Conservation (phyloP, 2,329 filamentous ascomycete genomes). For the Thielaviopsis euricoi region DNA sequence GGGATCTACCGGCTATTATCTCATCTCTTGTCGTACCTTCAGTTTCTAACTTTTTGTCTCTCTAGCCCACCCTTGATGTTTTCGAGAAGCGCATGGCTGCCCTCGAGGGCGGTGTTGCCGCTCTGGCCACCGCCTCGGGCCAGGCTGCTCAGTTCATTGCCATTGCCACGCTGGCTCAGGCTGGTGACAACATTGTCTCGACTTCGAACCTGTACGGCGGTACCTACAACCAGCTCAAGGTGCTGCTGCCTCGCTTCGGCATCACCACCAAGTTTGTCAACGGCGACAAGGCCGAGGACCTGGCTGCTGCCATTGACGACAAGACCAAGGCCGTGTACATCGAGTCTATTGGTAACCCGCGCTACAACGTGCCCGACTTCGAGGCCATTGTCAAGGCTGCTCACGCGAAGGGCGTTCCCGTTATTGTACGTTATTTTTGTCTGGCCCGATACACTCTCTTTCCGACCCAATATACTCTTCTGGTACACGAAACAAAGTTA, state of each 20-base stretch:
- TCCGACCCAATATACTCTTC: background rate
- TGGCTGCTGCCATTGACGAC: slow-evolving; percentile 72
- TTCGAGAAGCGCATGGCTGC: slow-evolving; percentile 96
- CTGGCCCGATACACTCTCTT: background rate
- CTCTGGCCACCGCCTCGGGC: slow-evolving; percentile 69
- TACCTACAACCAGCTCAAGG: slow-evolving; percentile 96
- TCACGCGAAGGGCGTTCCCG: slow-evolving; percentile 48
- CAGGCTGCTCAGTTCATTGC: slow-evolving; percentile 89
- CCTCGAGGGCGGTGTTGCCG: slow-evolving; percentile 78
- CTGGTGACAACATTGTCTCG: slow-evolving; percentile 84
- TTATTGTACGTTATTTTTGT: slow-evolving; percentile 30
- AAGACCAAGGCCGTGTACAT: slow-evolving; percentile 86
- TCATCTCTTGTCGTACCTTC: background rate
- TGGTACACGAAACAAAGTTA: too few species aligned
- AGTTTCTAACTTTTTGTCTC: background rate
- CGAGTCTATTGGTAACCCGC: slow-evolving; percentile 86
- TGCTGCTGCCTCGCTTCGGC: slow-evolving; percentile 70
- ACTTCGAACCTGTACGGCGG: slow-evolving; percentile 86
- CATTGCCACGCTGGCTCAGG: slow-evolving; percentile 65
- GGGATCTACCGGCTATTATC: background rate
- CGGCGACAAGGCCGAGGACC: slow-evolving; percentile 63
- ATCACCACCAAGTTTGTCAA: slow-evolving; percentile 77
- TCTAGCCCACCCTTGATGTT: slow-evolving; percentile 79
- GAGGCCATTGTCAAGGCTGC: slow-evolving; percentile 72
- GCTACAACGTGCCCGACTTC: slow-evolving; percentile 84